A percentile compares a stretch with the other conserved stretches of the same genome.
Conservation (phyloP, 2,329 filamentous ascomycete genomes). For the Fusarium proliferatum region DNA sequence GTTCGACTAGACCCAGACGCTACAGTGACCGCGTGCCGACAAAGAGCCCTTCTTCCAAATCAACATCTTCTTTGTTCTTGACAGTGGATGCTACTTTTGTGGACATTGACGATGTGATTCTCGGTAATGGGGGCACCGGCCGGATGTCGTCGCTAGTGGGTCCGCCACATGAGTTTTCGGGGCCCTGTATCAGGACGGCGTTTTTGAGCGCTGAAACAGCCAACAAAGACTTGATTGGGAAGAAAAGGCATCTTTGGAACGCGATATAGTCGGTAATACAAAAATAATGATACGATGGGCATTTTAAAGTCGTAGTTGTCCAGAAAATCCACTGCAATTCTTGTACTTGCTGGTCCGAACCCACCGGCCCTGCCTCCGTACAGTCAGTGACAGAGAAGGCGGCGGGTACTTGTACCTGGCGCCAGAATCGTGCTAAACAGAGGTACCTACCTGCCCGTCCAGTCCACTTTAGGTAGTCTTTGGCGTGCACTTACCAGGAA, state of each 20-base stretch:
- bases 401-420: constrained; percentile 37
- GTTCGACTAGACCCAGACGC: neutral
- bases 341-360: constrained; percentile 42
- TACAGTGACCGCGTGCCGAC: neutral
- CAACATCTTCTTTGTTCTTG: neutral
- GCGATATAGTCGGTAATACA: neutral
- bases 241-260: neutral
- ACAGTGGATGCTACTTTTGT: constrained; percentile 19
- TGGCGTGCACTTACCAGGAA: constrained; percentile 37
- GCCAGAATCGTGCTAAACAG: constrained; percentile 33
- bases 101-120: constrained; percentile 27
- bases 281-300: too few relatives aligned
- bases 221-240: constrained; percentile 12
- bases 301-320: neutral
- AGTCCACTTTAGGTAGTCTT: neutral
- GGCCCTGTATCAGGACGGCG: constrained; percentile 39
- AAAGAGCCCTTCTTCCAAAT: neutral
- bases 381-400: constrained; percentile 21
- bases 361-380: constrained; percentile 41
- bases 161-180: constrained; percentile 44
- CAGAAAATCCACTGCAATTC: neutral
- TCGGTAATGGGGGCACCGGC: constrained; percentile 45
- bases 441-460: constrained; percentile 29
- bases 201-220: constrained; percentile 29
- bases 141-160: constrained; percentile 51